Percentiles rank a stretch among this genome's conserved stretches.
These are phyloP conservation scores for Begonia peltatifolia DNA, from an alignment of 306 rosid genomes.

Conservation along the genomic window DNA sequence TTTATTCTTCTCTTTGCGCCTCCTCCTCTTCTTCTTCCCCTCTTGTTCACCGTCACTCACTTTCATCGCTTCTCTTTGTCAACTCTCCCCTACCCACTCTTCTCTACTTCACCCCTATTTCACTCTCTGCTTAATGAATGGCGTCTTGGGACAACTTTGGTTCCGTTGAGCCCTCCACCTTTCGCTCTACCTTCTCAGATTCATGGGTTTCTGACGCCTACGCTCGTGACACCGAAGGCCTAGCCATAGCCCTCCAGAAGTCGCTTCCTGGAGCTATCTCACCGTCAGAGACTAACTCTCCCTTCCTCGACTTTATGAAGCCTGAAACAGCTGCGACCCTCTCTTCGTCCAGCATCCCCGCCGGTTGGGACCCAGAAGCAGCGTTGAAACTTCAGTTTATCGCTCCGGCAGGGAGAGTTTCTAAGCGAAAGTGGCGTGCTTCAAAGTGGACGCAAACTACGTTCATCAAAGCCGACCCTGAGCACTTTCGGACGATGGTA, in stretches of 20 bases:
- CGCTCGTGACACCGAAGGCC: slow-evolving; percentile 32
- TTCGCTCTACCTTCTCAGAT: slow-evolving; percentile 25
- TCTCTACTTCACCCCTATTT: neutral
- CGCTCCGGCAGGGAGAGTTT: slow-evolving; percentile 21
- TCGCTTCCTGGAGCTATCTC: slow-evolving; percentile 22
- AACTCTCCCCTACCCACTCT: too few relatives aligned
- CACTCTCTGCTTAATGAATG: slow-evolving; percentile 15
- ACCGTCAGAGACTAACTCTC: slow-evolving; percentile 12
- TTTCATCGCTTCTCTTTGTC: neutral
- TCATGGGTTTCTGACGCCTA: slow-evolving; percentile 40
- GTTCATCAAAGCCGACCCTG: slow-evolving; percentile 79
- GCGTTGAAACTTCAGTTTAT: slow-evolving; percentile 17
- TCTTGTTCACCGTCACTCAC: neutral
- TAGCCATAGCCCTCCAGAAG: slow-evolving; percentile 49
- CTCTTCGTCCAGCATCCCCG: slow-evolving; percentile 39
- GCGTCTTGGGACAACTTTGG: slow-evolving; percentile 41
- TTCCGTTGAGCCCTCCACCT: slow-evolving; percentile 32
- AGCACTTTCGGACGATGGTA: slow-evolving; percentile 84
- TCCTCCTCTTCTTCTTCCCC: neutral
- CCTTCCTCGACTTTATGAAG: slow-evolving; percentile 2
- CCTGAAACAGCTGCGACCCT: slow-evolving; percentile 29
- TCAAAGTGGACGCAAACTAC: slow-evolving; percentile 77
- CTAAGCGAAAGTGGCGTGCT: slow-evolving; percentile 67
- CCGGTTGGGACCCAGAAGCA: slow-evolving; percentile 45
- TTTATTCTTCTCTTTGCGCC: slow-evolving; percentile 4